These are phyloP conservation scores for Colletotrichum tamarilloi DNA, from an alignment of 2,329 filamentous ascomycete genomes.

Conservation along the genomic window DNA sequence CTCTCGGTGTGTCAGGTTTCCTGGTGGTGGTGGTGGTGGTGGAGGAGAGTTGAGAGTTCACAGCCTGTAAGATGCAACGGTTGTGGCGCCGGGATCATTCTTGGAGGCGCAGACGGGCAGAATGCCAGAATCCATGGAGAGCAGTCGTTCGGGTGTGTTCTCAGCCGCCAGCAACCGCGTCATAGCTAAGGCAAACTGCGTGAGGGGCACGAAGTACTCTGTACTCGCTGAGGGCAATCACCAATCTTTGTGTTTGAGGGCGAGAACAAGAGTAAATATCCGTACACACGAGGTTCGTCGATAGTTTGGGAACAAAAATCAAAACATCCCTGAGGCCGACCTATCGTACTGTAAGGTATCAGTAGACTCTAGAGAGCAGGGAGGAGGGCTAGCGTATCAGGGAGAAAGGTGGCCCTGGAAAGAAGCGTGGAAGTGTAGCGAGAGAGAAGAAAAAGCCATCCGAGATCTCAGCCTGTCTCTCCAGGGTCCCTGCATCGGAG, in stretches of 20 bases:
- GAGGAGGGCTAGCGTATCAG: neutral
- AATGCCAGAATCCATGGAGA: neutral
- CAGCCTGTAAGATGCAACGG: constrained; percentile 18
- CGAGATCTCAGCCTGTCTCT: neutral
- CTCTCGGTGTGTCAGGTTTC: constrained; percentile 28
- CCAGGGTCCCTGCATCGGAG: constrained; percentile 26
- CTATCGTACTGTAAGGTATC: neutral
- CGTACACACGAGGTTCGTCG: neutral
- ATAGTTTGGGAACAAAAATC: neutral
- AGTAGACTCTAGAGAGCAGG: neutral
- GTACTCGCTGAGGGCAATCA: neutral
- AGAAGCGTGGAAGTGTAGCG: constrained; percentile 21
- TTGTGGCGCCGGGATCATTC: constrained; percentile 19
- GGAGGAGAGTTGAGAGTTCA: constrained; percentile 5
- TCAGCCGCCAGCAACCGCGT: neutral
- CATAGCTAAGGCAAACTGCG: neutral
- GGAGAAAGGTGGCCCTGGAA: neutral
- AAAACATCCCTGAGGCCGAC: neutral
- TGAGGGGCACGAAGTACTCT: no score
- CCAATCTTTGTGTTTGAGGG: neutral
- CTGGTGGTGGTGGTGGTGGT: neutral
- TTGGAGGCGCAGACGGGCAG: constrained; percentile 4
- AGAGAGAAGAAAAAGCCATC: neutral
- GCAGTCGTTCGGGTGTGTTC: neutral
- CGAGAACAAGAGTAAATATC: neutral